These are phyloP conservation scores for Crithidia acanthocephali DNA, from an alignment of 208 protist genomes.

Conservation along the genomic window DNA sequence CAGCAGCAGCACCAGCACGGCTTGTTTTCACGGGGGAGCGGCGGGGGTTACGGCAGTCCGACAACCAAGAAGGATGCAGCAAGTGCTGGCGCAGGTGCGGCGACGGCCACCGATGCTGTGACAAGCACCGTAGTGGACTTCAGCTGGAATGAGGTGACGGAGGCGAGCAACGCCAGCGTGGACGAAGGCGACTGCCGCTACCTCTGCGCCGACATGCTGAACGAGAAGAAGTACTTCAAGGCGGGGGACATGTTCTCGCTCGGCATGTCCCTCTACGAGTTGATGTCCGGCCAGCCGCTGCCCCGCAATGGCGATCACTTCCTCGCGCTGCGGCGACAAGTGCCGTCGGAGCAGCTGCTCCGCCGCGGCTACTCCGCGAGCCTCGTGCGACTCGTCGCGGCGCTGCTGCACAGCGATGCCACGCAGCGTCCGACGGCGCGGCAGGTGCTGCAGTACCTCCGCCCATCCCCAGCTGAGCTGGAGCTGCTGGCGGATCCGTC, in stretches of 20 bases:
- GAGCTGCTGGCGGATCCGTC: constrained; percentile 26
- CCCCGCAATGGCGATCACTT: constrained; percentile 80
- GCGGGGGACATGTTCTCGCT: constrained; percentile 92
- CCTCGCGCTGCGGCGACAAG: constrained; percentile 53
- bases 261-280: constrained; percentile 92
- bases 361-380: constrained; percentile 64
- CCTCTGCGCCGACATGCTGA: constrained; percentile 92
- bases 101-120: too few species aligned
- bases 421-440: constrained; percentile 66
- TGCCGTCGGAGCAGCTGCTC: constrained; percentile 50
- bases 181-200: constrained; percentile 94
- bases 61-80: background rate
- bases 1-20: background rate
- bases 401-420: constrained; percentile 62
- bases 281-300: constrained; percentile 80
- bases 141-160: constrained; percentile 30
- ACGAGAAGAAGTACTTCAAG: constrained; percentile 81
- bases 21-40: background rate
- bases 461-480: constrained; percentile 46
- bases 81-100: background rate
- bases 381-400: constrained; percentile 54
- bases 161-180: constrained; percentile 75
- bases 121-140: background rate
- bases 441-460: constrained; percentile 65
- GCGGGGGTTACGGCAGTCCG: constrained; percentile 1